Evolutionary conservation across 2,329 filamentous ascomycete genomes (phyloP).

Genomic region (Penicillium sp.): DNA sequence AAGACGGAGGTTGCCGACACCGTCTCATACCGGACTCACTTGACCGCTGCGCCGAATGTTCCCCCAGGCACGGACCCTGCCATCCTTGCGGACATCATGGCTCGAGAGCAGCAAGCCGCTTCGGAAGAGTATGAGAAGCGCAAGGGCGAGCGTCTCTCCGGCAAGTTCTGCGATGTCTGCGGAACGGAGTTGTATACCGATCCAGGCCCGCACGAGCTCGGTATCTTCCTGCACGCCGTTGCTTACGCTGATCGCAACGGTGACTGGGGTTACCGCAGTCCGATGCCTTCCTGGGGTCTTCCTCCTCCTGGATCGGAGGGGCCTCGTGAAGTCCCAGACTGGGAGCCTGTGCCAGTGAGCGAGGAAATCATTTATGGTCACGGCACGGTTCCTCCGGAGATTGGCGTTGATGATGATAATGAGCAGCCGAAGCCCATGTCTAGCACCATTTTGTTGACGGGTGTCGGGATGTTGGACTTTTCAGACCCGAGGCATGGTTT

Average conservation of each 20-base stretch:
- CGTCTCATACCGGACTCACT: constrained; percentile 73
- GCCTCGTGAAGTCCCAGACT: constrained; percentile 64
- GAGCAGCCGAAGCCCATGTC: constrained; percentile 17
- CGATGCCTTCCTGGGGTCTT: constrained; percentile 81
- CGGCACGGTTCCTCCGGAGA: constrained; percentile 32
- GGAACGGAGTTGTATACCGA: constrained; percentile 90
- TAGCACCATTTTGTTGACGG: constrained; percentile 36
- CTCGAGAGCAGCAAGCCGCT: constrained; percentile 70
- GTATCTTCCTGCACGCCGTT: constrained; percentile 89
- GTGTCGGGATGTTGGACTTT: constrained; percentile 40
- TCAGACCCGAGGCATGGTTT: constrained; percentile 17
- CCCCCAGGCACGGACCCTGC: constrained; percentile 40
- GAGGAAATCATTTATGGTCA: constrained; percentile 45
- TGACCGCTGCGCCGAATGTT: constrained; percentile 42
- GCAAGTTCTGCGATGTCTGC: constrained; percentile 77
- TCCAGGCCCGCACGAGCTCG: constrained; percentile 84
- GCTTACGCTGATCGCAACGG: constrained; percentile 84
- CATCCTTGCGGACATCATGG: constrained; percentile 44
- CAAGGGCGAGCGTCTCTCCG: constrained; percentile 92
- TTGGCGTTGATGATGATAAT: constrained; percentile 27
- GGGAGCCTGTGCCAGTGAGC: constrained; percentile 41
- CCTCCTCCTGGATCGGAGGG: constrained; percentile 74
- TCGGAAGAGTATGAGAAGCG: constrained; percentile 85
- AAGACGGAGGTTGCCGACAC: constrained; percentile 91
- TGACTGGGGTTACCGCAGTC: constrained; percentile 83